Conservation (phyloP, 225 moss, liverwort and hornwort genomes). For the Rhytidiadelphus loreus region DNA sequence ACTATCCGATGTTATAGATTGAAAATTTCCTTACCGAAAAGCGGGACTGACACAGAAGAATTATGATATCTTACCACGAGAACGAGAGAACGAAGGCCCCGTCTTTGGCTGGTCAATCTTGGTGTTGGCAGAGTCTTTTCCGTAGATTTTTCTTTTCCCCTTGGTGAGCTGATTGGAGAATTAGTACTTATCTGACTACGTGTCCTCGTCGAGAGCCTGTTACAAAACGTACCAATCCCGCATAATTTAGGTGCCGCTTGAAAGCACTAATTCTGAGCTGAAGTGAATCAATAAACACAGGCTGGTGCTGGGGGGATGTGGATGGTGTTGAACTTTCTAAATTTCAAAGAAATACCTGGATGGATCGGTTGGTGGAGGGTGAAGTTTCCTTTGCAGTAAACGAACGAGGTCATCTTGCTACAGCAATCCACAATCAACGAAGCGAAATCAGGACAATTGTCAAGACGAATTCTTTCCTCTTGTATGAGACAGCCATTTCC, state of each 20-base stretch:
- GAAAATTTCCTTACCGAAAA: neutral
- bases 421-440: neutral
- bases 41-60: neutral
- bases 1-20: neutral
- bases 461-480: neutral
- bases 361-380: conserved; percentile 4
- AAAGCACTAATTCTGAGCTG: neutral
- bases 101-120: neutral
- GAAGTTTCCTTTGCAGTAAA: conserved; percentile 20
- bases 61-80: conserved; percentile 5
- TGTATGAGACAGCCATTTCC: neutral
- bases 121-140: neutral
- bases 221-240: neutral
- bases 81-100: neutral
- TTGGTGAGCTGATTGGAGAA: neutral
- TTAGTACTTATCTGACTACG: neutral
- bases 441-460: neutral
- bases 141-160: conserved; percentile 1
- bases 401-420: conserved; percentile 38
- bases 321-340: neutral
- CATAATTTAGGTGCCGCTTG: neutral
- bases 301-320: neutral
- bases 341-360: conserved; percentile 7
- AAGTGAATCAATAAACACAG: neutral
- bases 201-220: conserved; percentile 8